Percentiles rank a stretch among this genome's conserved stretches.
phyloP scores from a whole-genome alignment of 805 yeast genomes.

The Candida jianshihensis region DNA sequence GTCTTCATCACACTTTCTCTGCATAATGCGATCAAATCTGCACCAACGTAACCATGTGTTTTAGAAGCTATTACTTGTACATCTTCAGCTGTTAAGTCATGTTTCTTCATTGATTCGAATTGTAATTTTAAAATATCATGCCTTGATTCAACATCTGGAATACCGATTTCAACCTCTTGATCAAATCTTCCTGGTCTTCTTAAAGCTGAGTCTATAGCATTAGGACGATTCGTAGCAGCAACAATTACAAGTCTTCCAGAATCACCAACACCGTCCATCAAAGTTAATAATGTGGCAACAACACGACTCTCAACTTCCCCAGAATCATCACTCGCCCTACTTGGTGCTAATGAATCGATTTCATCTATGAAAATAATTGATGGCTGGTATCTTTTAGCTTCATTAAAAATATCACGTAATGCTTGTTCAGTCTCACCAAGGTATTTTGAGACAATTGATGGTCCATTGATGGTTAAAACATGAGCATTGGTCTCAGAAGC shows the following conservation, averaged over 20 bases:
- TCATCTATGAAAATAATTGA: constrained; percentile 87
- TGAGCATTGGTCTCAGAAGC: constrained; percentile 79
- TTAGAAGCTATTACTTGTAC: constrained; percentile 59
- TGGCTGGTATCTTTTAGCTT: constrained; percentile 84
- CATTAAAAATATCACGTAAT: constrained; percentile 73
- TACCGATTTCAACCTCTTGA: constrained; percentile 83
- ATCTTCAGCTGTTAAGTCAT: constrained; percentile 44
- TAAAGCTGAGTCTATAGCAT: constrained; percentile 60
- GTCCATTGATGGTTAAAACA: constrained; percentile 79
- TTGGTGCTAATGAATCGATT: constrained; percentile 87
- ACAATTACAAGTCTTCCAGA: constrained; percentile 58
- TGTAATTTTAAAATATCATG: constrained; percentile 62
- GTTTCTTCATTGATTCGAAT: constrained; percentile 44
- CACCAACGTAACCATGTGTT: constrained; percentile 98
- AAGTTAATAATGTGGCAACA: constrained; percentile 78
- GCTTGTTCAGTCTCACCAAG: constrained; percentile 91
- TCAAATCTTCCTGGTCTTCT: constrained; percentile 87
- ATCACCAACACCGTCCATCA: constrained; percentile 73
- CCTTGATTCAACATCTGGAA: constrained; percentile 83
- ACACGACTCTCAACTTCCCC: constrained; percentile 89
- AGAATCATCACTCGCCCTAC: constrained; percentile 72
- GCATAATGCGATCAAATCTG: constrained; percentile 82
- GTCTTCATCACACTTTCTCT: constrained; percentile 86
- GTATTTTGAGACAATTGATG: constrained; percentile 87
- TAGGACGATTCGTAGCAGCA: constrained; percentile 72